Evolutionary conservation across 768 basidiomycete species (phyloP).

Genomic region (Lactarius hatsudake): DNA sequence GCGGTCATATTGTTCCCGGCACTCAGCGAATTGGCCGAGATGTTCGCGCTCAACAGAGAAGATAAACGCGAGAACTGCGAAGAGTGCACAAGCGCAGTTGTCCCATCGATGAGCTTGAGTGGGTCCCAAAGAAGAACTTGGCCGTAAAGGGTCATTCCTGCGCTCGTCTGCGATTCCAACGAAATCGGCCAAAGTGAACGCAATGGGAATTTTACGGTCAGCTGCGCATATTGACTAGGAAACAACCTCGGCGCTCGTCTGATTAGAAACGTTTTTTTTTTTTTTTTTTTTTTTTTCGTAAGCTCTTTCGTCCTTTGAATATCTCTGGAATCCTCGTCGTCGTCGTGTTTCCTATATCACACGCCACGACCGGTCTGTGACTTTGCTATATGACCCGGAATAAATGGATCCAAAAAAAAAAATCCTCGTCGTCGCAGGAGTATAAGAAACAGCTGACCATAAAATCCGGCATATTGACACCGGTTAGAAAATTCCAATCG

Average conservation of each 20-base stretch:
- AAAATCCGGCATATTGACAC: constrained; percentile 85
- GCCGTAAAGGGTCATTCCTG: constrained; percentile 71
- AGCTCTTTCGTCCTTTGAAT: constrained; percentile 66
- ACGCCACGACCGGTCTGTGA: no score
- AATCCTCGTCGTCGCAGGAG: neutral
- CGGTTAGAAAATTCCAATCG: constrained; percentile 66
- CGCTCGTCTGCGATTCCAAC: constrained; percentile 78
- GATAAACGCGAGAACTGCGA: constrained; percentile 70
- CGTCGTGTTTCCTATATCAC: no score
- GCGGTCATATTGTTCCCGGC: constrained; percentile 86
- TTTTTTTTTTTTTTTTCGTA: constrained; percentile 33
- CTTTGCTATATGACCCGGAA: no score
- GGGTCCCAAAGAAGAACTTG: constrained; percentile 67
- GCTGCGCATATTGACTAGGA: constrained; percentile 66
- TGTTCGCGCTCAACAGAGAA: constrained; percentile 66
- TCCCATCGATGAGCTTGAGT: constrained; percentile 78
- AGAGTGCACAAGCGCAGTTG: constrained; percentile 83
- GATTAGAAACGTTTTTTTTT: no score
- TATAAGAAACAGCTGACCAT: constrained; percentile 40
- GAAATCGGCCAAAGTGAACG: constrained; percentile 76
- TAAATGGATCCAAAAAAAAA: no score
- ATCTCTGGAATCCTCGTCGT: constrained; percentile 46
- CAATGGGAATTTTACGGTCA: constrained; percentile 71
- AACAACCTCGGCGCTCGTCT: neutral
- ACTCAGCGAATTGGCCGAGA: constrained; percentile 73